Evolutionary conservation across 805 yeast genomes (phyloP), one percentile per base, ranked within the genome.

Genomic region (Saccharomycopsis selenospora): DNA sequence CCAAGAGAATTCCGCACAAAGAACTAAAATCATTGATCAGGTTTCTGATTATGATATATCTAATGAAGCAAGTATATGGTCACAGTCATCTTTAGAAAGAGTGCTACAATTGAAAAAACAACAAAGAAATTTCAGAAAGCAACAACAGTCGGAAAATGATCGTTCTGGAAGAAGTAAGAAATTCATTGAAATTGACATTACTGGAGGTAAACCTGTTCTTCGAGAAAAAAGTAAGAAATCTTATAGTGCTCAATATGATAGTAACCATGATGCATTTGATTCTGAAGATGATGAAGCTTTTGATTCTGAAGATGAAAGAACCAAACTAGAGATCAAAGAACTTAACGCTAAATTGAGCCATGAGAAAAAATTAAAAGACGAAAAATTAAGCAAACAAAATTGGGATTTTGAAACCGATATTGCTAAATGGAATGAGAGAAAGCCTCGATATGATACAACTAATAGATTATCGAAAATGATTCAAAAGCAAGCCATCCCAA

Each of bases 1-100:
- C 63, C 99, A 93, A 62, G 86, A 77, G 2, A 80, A 90, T 14
- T 85, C 95, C 4, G 86, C 90, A 1, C 95, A 88, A 62, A 73
- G 99, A 61, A 93, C 99, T 0, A 79, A 78, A 56, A 88, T 93
- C 54, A 90, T 95, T 36, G 99, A 93, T 61, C 82, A 87, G 60
- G 96, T 95, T 0, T 79, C 95, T 3, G 99, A 93, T 61, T 87
- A 77, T 61, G 66, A 72, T 29, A 77, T 87, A 0, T 68, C 69
- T 2, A 66, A 74, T 0, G 72, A 71, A 27, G 59, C 73, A 36
- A 82, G 77, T 55, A 68, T 82, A 53, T 93, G 99, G 98, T 80
- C 95, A 0, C 69, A 72, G 33, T 82, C 95, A 1, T 81, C 83
- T 0, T 73, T 82, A 46, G 97, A 95, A 57, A 77, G 93, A 56